Base-by-base conservation (phyloP, 1,284 basidiomycete species). In the Cutaneotrichosporon dermatis region DNA sequence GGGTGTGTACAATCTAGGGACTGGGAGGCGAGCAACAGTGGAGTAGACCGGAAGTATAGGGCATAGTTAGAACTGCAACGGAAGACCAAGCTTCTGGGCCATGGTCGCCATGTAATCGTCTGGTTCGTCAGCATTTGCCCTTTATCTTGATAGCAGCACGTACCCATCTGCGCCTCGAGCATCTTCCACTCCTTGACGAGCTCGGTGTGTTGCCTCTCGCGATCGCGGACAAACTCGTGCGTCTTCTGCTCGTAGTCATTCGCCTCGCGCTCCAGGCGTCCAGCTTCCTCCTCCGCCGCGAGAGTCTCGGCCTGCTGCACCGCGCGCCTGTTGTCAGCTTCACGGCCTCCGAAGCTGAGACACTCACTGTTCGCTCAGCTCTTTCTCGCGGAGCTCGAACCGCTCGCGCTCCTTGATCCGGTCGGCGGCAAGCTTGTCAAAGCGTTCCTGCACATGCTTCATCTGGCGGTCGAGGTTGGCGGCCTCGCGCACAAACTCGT, bases 391-490 rank as follows among this genome's bases (percentile, higher is more conserved):
- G 61, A 83, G 82, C 64, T 86, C 84, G 63, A 85, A 86, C 10
- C 39, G 37, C 33, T 50, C 41, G 33, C 40, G 37, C 48, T 41
- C 48, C 15, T 50, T 16, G 25, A 51, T n/a, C 10, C 48, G 48
- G 35, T 49, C 45, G 40, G 16, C 48, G 33, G 25, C 40, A 9
- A 42, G 41, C 40, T 40, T 48, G 15, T 42, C 48, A 16, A 50
- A 37, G 37, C 55, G 55, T 60, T 92, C 89, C 70, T 87, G 85
- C 6, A 86, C 85, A 61, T 88, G 86, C 7, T 81, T 76, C 8
- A 89, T 79, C 71, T 91, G 90, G 62, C 86, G 85, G 63, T 84
- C 80, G 15, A 89, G 83, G 55, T 89, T 87, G 88, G 92, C 64
- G 12, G 37, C 9, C 36, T 46, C 51, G 42, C 59, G 58, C 50